These are phyloP conservation scores for Pleurotus tuber-regium DNA, from an alignment of 768 basidiomycete species.

Conservation along the genomic window DNA sequence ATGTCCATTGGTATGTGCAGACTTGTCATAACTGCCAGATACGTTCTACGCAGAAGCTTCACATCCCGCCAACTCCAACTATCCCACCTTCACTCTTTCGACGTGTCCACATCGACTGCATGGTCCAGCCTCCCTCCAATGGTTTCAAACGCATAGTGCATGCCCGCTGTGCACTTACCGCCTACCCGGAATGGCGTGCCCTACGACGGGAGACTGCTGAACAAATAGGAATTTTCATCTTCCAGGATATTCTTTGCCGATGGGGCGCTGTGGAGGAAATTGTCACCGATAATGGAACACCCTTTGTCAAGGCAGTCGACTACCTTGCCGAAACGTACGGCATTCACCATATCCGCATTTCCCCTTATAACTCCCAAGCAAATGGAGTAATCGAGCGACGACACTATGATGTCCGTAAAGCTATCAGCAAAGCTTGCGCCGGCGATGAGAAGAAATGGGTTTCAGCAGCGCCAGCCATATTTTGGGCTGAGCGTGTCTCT, in stretches of 20 bases:
- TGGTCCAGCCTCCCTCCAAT: conserved; percentile 22
- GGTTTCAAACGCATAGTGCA: conserved; percentile 24
- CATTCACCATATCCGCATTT: conserved; percentile 27
- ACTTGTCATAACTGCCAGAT: conserved; percentile 32
- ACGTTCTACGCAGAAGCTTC: conserved; percentile 17
- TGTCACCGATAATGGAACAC: conserved; percentile 36
- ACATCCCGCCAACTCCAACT: conserved; percentile 26
- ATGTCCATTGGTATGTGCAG: conserved; percentile 28
- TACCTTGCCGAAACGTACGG: conserved; percentile 14
- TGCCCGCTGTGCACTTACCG: conserved; percentile 20
- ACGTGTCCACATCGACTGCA: conserved; percentile 25
- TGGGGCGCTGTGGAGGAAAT: conserved; percentile 34
- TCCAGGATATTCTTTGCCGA: conserved; percentile 22
- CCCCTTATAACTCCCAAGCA: conserved; percentile 31
- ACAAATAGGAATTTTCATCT: conserved; percentile 22
- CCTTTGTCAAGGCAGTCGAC: conserved; percentile 23
- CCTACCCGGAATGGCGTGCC: conserved; percentile 20
- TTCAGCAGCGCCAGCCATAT: conserved; percentile 2
- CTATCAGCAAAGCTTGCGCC: conserved; percentile 14
- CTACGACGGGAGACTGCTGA: conserved; percentile 20
- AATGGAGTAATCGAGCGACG: conserved; percentile 30
- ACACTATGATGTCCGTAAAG: conserved; percentile 20
- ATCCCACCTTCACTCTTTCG: conserved; percentile 23
- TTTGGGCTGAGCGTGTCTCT: conserved; percentile 15
- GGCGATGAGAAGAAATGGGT: conserved; percentile 20